Conservation (phyloP, 495 filamentous ascomycete genomes). For the Aspergillus hancockii region DNA sequence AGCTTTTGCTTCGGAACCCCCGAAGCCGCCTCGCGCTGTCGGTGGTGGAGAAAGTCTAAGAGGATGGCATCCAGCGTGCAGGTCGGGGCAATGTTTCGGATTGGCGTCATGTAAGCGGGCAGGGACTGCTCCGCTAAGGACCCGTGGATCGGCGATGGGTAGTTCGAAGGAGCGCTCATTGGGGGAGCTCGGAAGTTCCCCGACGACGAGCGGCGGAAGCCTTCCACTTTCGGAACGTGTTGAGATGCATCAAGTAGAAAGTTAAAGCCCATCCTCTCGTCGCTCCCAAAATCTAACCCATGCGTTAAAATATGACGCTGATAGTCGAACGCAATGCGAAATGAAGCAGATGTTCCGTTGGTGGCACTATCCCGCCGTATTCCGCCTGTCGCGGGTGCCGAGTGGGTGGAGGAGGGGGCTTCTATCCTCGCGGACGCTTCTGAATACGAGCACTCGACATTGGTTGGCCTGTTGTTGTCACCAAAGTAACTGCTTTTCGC, state of each 20-base stretch:
- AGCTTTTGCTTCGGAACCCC: slow-evolving; percentile 61
- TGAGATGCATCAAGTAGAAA: slow-evolving; percentile 62
- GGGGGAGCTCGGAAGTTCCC: slow-evolving; percentile 28
- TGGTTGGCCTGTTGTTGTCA: slow-evolving; percentile 6
- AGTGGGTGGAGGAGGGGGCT: slow-evolving; percentile 40
- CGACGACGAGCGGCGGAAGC: slow-evolving; percentile 35
- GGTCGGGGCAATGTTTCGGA: slow-evolving; percentile 61
- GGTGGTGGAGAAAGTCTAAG: slow-evolving; percentile 72
- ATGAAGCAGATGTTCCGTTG: slow-evolving; percentile 23
- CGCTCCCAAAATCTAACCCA: slow-evolving; percentile 55
- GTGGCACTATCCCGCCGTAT: slow-evolving; percentile 33
- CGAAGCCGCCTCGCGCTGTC: slow-evolving; percentile 62
- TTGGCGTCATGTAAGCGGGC: slow-evolving; percentile 47
- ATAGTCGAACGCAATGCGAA: slow-evolving; percentile 44
- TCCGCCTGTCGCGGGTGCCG: slow-evolving; percentile 25
- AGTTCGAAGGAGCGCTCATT: slow-evolving; percentile 25
- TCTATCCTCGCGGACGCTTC: slow-evolving; percentile 38
- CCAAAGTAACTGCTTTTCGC: slow-evolving; percentile 25
- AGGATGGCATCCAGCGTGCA: slow-evolving; percentile 75
- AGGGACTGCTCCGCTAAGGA: slow-evolving; percentile 25
- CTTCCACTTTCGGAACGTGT: slow-evolving; percentile 43
- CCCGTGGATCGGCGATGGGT: slow-evolving; percentile 27
- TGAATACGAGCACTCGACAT: slow-evolving; percentile 29
- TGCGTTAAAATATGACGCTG: slow-evolving; percentile 57
- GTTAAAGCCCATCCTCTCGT: slow-evolving; percentile 66